Evolutionary conservation across 306 rosid species (phyloP), one percentile per base, ranked within the genome.

Genomic region (Quercus engelmannii): DNA sequence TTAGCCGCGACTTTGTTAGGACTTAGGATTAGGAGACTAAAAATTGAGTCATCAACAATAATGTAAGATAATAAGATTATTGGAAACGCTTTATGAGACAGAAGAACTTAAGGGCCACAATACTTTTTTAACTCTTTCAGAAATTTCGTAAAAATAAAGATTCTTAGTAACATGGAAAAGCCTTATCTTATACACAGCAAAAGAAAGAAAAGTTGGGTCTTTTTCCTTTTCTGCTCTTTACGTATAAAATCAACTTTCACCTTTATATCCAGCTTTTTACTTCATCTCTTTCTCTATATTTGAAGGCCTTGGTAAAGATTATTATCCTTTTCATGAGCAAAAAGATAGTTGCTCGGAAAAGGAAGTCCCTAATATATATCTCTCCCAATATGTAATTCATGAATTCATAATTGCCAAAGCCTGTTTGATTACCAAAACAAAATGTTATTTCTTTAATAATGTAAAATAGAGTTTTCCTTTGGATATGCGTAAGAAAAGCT

Each of bases 1-100:
- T 62, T 14, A 30, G 82, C 62, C 58, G 35, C 79, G 73, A 67
- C 82, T 59, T 77, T 73, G 77, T 71, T 73, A 55, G 55, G 64
- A 76, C 80, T 71, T 65, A 64, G 55, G 64, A 76, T 71, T 65
- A 64, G 55, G 64, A 76, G 72, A 70, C 65, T 64, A 23, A 19
- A 23, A 15, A 62, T 62, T 25, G 26, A 73, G 30, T 46, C 31
- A 61, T 35, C 18, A 26, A 17, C 51, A 71, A 68, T 19, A 71
- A 68, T 19, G 52, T 68, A 61, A 74, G 55, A 25, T 54, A 1
- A 8, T 54, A 1, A 8, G 75, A 55, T 33, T 15, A 54, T 61
- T 41, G 69, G 55, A 58, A 55, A 26, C 52, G 69, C 79, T 67
- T 67, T 71, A 71, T 21, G 28, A 12, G 68, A 17, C 9, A 33